Evolutionary conservation across 2,329 filamentous ascomycete species (phyloP).

Genomic region (Ascochyta koolunga): DNA sequence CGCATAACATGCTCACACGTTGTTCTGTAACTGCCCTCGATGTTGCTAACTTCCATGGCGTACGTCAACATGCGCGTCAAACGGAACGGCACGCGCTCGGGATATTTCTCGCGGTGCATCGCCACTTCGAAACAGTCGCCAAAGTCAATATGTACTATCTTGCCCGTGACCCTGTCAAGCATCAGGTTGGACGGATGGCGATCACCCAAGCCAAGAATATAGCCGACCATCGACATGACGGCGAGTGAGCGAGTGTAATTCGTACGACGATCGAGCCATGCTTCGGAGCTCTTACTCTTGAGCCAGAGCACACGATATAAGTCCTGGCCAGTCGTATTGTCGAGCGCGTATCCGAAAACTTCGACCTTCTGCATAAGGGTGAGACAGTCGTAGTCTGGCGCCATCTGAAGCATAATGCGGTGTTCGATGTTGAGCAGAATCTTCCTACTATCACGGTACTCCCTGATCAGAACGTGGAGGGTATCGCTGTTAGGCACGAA

Average conservation of each 20-base stretch:
- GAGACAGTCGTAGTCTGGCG: constrained; percentile 96
- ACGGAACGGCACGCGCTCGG: constrained; percentile 95
- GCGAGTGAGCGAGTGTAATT: constrained; percentile 97
- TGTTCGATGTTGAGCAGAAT: constrained; percentile 99
- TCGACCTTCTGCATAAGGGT: constrained; percentile 99
- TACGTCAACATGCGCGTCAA: constrained; percentile 98
- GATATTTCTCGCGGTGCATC: constrained; percentile 99
- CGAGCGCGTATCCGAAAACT: constrained; percentile 97
- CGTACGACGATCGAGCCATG: constrained; percentile 96
- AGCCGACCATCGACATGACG: constrained; percentile 99
- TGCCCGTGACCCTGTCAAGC: constrained; percentile 93
- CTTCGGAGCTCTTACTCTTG: constrained; percentile 97
- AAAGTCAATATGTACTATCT: constrained; percentile 98
- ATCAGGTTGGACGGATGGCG: constrained; percentile 97
- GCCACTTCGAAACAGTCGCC: constrained; percentile 99
- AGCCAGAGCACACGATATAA: constrained; percentile 97
- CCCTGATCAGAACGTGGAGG: constrained; percentile 91
- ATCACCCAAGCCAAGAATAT: constrained; percentile 95
- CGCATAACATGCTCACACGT: constrained; percentile 99
- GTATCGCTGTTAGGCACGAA: constrained; percentile 99
- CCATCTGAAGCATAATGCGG: constrained; percentile 99
- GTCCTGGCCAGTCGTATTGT: constrained; percentile 99
- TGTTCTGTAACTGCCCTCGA: constrained; percentile 96
- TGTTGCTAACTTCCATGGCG: constrained; percentile 99
- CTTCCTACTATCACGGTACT: constrained; percentile 96